Base-by-base conservation (phyloP, 257 asterid species). In the Echites panduratus region DNA sequence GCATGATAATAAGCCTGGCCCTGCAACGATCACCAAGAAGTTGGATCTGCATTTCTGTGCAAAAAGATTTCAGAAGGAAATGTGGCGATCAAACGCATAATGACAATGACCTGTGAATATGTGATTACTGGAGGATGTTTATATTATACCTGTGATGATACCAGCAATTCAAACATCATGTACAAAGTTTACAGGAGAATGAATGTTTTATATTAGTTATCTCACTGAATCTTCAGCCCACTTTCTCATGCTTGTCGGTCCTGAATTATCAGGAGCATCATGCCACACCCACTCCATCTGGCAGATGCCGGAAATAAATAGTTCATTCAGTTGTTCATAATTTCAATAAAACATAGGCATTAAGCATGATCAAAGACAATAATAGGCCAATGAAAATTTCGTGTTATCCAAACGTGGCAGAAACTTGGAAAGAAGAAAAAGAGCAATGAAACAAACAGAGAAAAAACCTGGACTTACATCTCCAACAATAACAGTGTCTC, bases 261-360 rank as follows among this genome's bases (percentile, higher is more conserved):
- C 92, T 29, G 85, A 70, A 76, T 64, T 62, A 58, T 85, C 87
- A 9, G 88, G 76, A 62, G 82, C 68, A 76, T 91, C 96, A 47
- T 88, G 88, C 99, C 99, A 91, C 67, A 81, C 88, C 84, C 87
- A 81, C 81, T 91, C 99, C 99, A 94, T 87, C 99, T 94, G 77
- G 66, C 63, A 82, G 44, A 19, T 9, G n/a, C 20, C 64, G 52
- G n/a, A 52, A 45, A 12, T 35, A 56, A 70, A 43, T 61, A 61
- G 22, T 61, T 6, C 10, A 27, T 16, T 61, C 27, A 61, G 22
- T 10, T 12, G 43, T 4, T 61, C 29, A 62, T 47, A 2, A 29
- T 20, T 48, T 70, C 20, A 47, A 73, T 50, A 67, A 63, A 52
- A 59, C 0, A 7, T 57, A 32, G 22, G 9, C 14, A 2, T 38